These are phyloP conservation scores for Chrysoporthe cubensis DNA, from an alignment of 2,329 filamentous ascomycete species.

Conservation along the genomic window DNA sequence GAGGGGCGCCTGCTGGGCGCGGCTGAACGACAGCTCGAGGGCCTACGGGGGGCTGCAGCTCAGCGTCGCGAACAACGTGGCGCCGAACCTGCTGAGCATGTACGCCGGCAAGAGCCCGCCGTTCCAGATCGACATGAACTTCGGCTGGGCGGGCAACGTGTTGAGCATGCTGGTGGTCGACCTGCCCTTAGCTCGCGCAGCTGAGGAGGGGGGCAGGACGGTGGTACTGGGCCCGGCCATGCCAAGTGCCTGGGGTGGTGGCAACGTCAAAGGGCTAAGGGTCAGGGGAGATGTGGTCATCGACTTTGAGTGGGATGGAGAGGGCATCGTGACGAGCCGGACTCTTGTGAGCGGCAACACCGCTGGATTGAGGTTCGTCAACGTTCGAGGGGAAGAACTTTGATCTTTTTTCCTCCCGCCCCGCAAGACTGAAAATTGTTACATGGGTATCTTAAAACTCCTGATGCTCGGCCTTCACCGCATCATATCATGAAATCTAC, in stretches of 20 bases:
- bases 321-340: constrained; percentile 39
- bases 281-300: constrained; percentile 49
- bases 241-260: constrained; percentile 47
- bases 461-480: background rate
- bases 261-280: constrained; percentile 48
- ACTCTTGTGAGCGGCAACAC: constrained; percentile 22
- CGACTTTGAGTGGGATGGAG: constrained; percentile 48
- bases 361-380: constrained; percentile 27
- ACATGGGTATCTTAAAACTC: background rate
- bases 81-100: constrained; percentile 54
- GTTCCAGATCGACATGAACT: constrained; percentile 65
- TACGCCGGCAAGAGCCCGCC: constrained; percentile 50
- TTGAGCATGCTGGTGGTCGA: constrained; percentile 58
- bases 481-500: background rate
- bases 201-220: constrained; percentile 33
- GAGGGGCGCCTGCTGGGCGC: constrained; percentile 60
- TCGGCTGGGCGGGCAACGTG: constrained; percentile 53
- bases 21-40: constrained; percentile 53
- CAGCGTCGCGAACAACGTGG: constrained; percentile 54
- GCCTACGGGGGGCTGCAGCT: constrained; percentile 54
- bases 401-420: background rate
- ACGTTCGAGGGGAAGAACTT: constrained; percentile 27
- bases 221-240: constrained; percentile 54
- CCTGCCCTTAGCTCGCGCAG: constrained; percentile 39
- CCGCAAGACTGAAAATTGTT: background rate